Percentiles rank a stretch among this genome's conserved stretches.
phyloP scores from a whole-genome alignment of 2,329 filamentous ascomycete genomes.

The Arthroderma uncinatum region DNA sequence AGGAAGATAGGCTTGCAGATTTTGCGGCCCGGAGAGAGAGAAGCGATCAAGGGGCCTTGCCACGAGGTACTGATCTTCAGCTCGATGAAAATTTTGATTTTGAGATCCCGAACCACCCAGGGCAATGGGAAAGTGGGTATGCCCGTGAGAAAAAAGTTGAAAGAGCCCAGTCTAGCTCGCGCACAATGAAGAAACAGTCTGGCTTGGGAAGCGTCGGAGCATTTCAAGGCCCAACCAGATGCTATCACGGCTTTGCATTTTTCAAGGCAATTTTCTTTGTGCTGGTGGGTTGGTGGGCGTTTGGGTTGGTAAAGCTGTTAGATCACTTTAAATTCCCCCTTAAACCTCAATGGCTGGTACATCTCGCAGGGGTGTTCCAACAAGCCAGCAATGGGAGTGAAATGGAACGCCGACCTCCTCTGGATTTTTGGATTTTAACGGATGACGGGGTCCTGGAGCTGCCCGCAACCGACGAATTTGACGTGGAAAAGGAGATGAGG shows the following conservation, averaged over 20 bases:
- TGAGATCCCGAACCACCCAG: slow-evolving; percentile 23
- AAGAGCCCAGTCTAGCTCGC: slow-evolving; percentile 25
- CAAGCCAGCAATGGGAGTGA: slow-evolving; percentile 14
- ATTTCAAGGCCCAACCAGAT: slow-evolving; percentile 64
- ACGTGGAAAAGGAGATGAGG: slow-evolving; percentile 71
- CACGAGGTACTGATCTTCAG: slow-evolving; percentile 13
- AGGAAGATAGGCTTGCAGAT: slow-evolving; percentile 72
- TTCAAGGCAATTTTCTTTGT: slow-evolving; percentile 62
- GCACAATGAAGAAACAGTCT: slow-evolving; percentile 28
- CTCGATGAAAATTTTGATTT: slow-evolving; percentile 26
- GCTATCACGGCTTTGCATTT: slow-evolving; percentile 63
- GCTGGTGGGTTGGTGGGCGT: slow-evolving; percentile 47
- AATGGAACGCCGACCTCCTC: slow-evolving; percentile 17
- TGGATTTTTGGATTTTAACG: slow-evolving; percentile 45
- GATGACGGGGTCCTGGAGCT: slow-evolving; percentile 45
- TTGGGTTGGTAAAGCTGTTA: slow-evolving; percentile 45
- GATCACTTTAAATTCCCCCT: slow-evolving; percentile 49
- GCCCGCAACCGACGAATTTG: slow-evolving; percentile 53
- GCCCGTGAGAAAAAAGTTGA: slow-evolving; percentile 36
- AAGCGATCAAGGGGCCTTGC: slow-evolving; percentile 3
- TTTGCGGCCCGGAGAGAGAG: slow-evolving; percentile 45
- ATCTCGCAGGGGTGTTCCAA: slow-evolving; percentile 23
- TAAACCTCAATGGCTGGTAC: slow-evolving; percentile 52
- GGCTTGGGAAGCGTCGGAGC: slow-evolving; percentile 59
- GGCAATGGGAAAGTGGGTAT: slow-evolving; percentile 38